A percentile compares a stretch with the other conserved stretches of the same genome.
Evolutionary conservation across 352 stramenopile genomes (phyloP).

Genomic region (Phytopythium sindhum): DNA sequence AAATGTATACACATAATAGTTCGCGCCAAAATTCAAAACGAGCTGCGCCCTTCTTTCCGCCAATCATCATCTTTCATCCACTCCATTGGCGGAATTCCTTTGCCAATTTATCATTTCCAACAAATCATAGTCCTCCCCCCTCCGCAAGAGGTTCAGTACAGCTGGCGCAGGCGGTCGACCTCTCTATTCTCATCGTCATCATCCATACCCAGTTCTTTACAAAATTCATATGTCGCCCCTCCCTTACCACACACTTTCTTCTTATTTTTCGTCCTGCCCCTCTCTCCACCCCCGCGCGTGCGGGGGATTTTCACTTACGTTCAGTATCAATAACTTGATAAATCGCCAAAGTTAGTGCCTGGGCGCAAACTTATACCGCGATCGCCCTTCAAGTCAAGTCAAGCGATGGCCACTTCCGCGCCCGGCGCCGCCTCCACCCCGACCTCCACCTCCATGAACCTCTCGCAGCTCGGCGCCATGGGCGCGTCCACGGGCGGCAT

Average conservation of each 20-base stretch:
- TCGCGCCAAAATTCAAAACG: slow-evolving; percentile 3
- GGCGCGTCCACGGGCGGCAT: slow-evolving; percentile 22
- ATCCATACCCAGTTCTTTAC: neutral
- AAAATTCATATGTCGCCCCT: neutral
- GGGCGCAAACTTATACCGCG: slow-evolving; percentile 10
- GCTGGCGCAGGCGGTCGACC: neutral
- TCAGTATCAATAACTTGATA: slow-evolving; percentile 39
- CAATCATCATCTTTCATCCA: neutral
- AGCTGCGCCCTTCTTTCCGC: neutral
- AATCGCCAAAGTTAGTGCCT: slow-evolving; percentile 62
- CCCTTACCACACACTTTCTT: neutral
- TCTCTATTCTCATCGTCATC: neutral
- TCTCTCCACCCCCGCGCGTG: neutral
- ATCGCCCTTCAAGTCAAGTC: slow-evolving; percentile 44
- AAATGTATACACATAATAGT: no score
- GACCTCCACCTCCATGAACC: slow-evolving; percentile 6
- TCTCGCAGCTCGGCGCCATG: slow-evolving; percentile 23
- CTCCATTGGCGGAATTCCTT: slow-evolving; percentile 4
- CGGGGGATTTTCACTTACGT: neutral
- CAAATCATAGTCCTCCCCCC: slow-evolving; percentile 10
- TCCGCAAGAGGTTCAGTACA: neutral
- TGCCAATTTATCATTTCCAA: slow-evolving; percentile 8
- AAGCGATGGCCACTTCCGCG: slow-evolving; percentile 37
- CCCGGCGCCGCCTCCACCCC: slow-evolving; percentile 4
- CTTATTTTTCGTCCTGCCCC: neutral